phyloP scores from a whole-genome alignment of 176 grass and related monocot genomes.

The Rhynchospora tenuis region DNA sequence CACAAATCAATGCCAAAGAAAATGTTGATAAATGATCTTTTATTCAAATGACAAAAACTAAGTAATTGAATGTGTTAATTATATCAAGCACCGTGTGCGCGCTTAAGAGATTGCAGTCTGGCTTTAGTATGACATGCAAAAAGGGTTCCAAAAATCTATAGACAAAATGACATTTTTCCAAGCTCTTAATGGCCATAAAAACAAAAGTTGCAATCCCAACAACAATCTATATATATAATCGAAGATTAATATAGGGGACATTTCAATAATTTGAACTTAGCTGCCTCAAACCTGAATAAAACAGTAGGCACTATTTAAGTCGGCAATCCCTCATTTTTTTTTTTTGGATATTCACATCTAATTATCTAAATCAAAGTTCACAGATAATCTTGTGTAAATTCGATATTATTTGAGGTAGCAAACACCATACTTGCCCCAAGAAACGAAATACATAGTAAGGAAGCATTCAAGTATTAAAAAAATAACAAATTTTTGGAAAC shows the following conservation, averaged over 20 bases:
- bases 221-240: not conserved
- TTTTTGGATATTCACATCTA: not conserved
- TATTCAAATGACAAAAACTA: not conserved
- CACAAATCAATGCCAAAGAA: conserved; percentile 1
- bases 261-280: not conserved
- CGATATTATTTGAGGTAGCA: not conserved
- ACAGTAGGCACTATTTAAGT: not conserved
- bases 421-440: not conserved
- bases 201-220: not conserved
- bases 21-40: not conserved
- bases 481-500: not conserved
- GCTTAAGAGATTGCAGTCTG: not conserved
- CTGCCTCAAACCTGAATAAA: not conserved
- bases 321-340: not conserved
- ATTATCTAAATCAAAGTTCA: conserved; percentile 10
- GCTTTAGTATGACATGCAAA: not conserved
- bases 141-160: not conserved
- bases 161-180: not conserved
- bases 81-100: not conserved
- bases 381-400: not conserved
- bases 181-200: not conserved
- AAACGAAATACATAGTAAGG: not conserved
- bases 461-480: not conserved
- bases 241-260: not conserved
- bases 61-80: not conserved